Evolutionary conservation across 306 rosid species (phyloP), one percentile per base, ranked within the genome.

Genomic region (Acacia crassicarpa): DNA sequence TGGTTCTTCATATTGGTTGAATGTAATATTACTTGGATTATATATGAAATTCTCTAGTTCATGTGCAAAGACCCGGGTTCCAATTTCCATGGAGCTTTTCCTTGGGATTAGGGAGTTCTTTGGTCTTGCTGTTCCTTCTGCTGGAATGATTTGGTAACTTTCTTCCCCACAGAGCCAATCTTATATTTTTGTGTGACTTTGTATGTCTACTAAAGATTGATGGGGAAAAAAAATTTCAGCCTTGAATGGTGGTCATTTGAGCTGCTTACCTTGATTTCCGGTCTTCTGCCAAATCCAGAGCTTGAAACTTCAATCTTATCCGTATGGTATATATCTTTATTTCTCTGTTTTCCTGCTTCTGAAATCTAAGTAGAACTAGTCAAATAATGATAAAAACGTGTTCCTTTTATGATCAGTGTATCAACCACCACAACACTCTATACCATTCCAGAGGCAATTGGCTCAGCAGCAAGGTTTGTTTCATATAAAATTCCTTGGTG

Each of bases 171-270:
- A 49, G 19, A 46, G 12, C 4, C 44, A 25, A 53, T 70, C 13
- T 66, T 61, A n/a, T 33, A 1, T 22, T 66, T 33, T 65, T 17
- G 27, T 70, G 15, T 44, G 32, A 35, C 32, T 40, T 8, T 79
- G 19, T 67, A 8, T 19, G 40, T 75, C 61, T 45, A 11, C n/a
- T 67, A 38, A 44, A 44, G 13, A 4, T 71, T 44, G 12, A 35
- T 75, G 73, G 62, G 73, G 62, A 10, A 1, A 22, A n/a, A n/a
- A 8, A 77, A 53, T 82, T 84, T 78, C 77, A 93, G 97, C 92
- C 89, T 93, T 65, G 90, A 89, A 72, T 93, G 97, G 97, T 91
- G 97, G 97, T 91, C 97, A 15, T 85, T 81, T 78, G 94, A 93
- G 92, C 83, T 93, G 51, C 84, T 93, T 61, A 79, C 45, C 75